A percentile compares a stretch with the other conserved stretches of the same genome.
Evolutionary conservation across 805 yeast species (phyloP).

Genomic region (Yamadazyma sp.): DNA sequence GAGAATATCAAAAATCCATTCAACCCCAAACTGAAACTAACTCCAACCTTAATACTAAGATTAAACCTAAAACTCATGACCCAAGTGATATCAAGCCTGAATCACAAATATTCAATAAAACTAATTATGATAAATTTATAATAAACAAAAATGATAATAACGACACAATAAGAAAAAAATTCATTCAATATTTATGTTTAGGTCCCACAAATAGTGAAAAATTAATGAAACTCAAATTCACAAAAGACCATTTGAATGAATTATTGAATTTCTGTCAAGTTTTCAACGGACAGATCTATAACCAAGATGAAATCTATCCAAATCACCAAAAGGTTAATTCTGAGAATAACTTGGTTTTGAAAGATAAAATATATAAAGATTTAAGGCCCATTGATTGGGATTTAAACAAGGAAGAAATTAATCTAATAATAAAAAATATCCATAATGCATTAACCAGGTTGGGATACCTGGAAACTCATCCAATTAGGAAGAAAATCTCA

Average conservation of each 20-base stretch:
- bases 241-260: slow-evolving; percentile 2
- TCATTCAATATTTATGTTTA: slow-evolving; percentile 45
- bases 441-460: slow-evolving; percentile 38
- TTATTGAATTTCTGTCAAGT: slow-evolving; percentile 27
- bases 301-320: slow-evolving; percentile 29
- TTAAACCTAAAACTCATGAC: too few relatives aligned
- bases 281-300: slow-evolving; percentile 25
- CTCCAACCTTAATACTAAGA: too few relatives aligned
- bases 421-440: slow-evolving; percentile 29
- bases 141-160: slow-evolving; percentile 9
- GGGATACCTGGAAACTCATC: slow-evolving; percentile 43
- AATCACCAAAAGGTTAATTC: slow-evolving; percentile 3
- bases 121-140: slow-evolving; percentile 10
- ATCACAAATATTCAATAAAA: too few relatives aligned
- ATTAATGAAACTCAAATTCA: slow-evolving; percentile 1
- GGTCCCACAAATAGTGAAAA: slow-evolving; percentile 38
- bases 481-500: slow-evolving; percentile 33
- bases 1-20: too few relatives aligned
- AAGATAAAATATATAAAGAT: slow-evolving; percentile 41
- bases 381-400: slow-evolving; percentile 37
- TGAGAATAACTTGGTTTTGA: slow-evolving; percentile 22
- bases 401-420: slow-evolving; percentile 22
- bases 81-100: too few relatives aligned
- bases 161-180: slow-evolving; percentile 16
- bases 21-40: too few relatives aligned